Percentiles rank a stretch among this genome's conserved stretches.
Evolutionary conservation across 2,329 filamentous ascomycete genomes (phyloP).

Genomic region (Graphium sp.): DNA sequence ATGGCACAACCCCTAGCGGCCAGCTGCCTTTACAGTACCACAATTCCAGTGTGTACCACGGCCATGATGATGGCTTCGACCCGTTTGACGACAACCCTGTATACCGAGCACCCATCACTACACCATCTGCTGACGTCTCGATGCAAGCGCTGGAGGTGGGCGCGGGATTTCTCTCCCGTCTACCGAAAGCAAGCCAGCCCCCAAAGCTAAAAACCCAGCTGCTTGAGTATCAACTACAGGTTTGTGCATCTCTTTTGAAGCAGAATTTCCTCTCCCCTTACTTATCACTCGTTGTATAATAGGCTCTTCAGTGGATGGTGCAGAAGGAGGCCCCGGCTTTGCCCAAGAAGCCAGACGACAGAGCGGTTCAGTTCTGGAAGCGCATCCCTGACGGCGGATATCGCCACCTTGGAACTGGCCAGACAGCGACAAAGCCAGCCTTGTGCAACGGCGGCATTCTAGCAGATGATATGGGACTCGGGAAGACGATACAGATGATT

Average conservation of each 20-base stretch:
- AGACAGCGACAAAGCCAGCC: slow-evolving; percentile 34
- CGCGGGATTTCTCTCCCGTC: too few species aligned
- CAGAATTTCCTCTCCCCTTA: neutral
- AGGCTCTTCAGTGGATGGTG: slow-evolving; percentile 1
- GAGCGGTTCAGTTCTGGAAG: slow-evolving; percentile 62
- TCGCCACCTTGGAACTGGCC: slow-evolving; percentile 46
- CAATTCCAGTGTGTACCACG: too few species aligned
- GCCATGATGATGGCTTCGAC: too few species aligned
- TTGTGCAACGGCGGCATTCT: slow-evolving; percentile 71
- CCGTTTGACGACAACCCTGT: too few species aligned
- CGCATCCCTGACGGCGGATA: slow-evolving; percentile 26
- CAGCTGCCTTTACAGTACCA: too few species aligned
- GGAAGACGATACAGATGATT: slow-evolving; percentile 78
- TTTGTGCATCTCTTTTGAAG: too few species aligned
- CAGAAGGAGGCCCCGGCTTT: neutral
- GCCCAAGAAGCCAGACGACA: neutral
- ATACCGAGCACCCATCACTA: too few species aligned
- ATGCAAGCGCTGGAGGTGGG: too few species aligned
- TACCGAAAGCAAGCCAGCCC: too few species aligned
- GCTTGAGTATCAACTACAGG: neutral
- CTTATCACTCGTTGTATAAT: neutral
- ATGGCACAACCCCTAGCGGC: too few species aligned
- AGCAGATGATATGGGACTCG: slow-evolving; percentile 84
- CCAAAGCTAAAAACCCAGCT: slow-evolving; percentile 1
- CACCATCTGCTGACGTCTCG: too few species aligned